phyloP scores from a whole-genome alignment of 768 basidiomycete species.

The Gautieria morchelliformis region DNA sequence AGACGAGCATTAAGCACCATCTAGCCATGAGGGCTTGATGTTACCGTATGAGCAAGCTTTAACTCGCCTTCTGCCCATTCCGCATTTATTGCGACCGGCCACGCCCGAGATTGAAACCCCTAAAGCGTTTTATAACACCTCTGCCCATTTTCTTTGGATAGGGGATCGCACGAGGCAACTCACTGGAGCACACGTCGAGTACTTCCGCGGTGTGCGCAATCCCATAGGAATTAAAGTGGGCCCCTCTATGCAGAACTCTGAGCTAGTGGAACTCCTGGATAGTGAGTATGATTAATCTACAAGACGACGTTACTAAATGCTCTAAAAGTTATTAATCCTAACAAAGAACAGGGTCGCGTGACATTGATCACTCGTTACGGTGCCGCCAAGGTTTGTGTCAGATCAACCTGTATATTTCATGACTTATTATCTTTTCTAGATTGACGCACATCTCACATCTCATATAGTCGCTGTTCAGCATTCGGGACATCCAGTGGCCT shows the following conservation, averaged over 20 bases:
- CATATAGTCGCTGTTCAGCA: slow-evolving; percentile 77
- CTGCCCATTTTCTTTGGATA: slow-evolving; percentile 94
- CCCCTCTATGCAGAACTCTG: slow-evolving; percentile 71
- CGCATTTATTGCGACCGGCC: slow-evolving; percentile 23
- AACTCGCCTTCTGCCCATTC: slow-evolving; percentile 56
- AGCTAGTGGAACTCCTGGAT: slow-evolving; percentile 67
- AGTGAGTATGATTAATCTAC: slow-evolving; percentile 35
- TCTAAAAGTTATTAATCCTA: slow-evolving; percentile 72
- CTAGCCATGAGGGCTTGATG: slow-evolving; percentile 87
- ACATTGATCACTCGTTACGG: slow-evolving; percentile 93
- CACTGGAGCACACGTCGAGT: slow-evolving; percentile 90
- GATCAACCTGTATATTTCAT: not conserved
- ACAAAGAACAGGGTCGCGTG: slow-evolving; percentile 72
- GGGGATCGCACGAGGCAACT: slow-evolving; percentile 93
- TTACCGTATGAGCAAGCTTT: slow-evolving; percentile 88
- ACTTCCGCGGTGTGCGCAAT: slow-evolving; percentile 85
- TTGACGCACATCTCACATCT: slow-evolving; percentile 59
- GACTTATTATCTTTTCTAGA: slow-evolving; percentile 31
- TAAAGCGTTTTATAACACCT: slow-evolving; percentile 73
- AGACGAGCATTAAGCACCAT: not conserved
- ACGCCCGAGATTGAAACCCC: slow-evolving; percentile 10
- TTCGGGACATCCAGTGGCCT: slow-evolving; percentile 80
- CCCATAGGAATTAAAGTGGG: slow-evolving; percentile 96
- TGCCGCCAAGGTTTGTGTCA: slow-evolving; percentile 55
- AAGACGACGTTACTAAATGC: not conserved